Evolutionary conservation across 2,329 filamentous ascomycete genomes (phyloP).

Genomic region (Diaporthe capsici): DNA sequence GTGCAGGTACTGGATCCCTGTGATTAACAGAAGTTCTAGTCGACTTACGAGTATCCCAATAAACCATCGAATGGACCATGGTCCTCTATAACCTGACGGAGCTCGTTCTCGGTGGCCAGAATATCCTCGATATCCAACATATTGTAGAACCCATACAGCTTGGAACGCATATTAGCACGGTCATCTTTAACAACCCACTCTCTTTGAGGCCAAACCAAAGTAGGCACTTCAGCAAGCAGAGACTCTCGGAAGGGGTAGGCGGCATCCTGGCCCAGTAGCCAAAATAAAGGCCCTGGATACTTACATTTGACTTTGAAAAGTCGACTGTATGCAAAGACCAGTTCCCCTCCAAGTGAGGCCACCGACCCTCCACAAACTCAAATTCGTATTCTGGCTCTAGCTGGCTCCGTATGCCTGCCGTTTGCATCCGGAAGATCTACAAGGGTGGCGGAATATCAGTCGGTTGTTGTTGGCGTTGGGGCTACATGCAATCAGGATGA

Average conservation of each 20-base stretch:
- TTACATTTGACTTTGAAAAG: constrained; percentile 41
- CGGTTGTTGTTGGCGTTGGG: neutral
- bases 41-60: constrained; percentile 36
- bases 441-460: constrained; percentile 16
- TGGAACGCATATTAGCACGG: neutral
- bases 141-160: constrained; percentile 40
- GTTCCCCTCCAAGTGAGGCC: constrained; percentile 40
- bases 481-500: neutral
- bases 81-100: constrained; percentile 39
- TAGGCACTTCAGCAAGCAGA: neutral
- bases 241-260: neutral
- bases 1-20: neutral
- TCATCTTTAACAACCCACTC: neutral
- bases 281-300: neutral
- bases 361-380: constrained; percentile 40
- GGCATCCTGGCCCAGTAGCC: neutral
- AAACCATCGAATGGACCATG: constrained; percentile 40
- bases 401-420: constrained; percentile 37
- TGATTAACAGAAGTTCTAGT: neutral
- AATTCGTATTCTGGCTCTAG: constrained; percentile 40
- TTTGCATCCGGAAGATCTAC: constrained; percentile 41
- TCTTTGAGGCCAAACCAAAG: neutral
- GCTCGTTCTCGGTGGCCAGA: constrained; percentile 40
- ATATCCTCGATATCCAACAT: constrained; percentile 38
- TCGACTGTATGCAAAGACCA: constrained; percentile 40